phyloP scores from a whole-genome alignment of 345 rosid genomes.

The Eutrema yunnanense region DNA sequence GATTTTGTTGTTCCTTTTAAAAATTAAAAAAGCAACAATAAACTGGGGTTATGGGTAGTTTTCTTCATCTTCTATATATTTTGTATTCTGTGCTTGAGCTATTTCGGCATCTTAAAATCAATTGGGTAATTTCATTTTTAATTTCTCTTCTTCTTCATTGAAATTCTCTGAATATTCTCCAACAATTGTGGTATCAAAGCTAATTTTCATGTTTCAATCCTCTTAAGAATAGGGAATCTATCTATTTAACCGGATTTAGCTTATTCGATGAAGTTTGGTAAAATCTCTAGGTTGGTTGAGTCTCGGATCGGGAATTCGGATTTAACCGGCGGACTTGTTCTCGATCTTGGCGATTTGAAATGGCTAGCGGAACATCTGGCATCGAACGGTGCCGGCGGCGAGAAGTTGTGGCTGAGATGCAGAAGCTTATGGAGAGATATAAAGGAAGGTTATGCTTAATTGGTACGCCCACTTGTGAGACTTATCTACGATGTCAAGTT shows the following conservation, averaged over 20 bases:
- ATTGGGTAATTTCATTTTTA: too few relatives aligned
- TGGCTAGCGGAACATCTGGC: slow-evolving; percentile 73
- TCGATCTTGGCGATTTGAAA: slow-evolving; percentile 88
- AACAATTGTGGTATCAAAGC: too few relatives aligned
- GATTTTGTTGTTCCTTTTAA: too few relatives aligned
- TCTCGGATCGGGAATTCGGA: slow-evolving; percentile 36
- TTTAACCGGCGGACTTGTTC: slow-evolving; percentile 53
- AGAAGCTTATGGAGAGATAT: slow-evolving; percentile 46
- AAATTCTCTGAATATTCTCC: too few relatives aligned
- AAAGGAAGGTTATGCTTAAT: slow-evolving; percentile 62
- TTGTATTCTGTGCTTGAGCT: too few relatives aligned
- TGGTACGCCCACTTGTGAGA: slow-evolving; percentile 95
- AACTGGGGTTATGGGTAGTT: too few relatives aligned
- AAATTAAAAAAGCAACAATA: too few relatives aligned
- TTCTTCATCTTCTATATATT: too few relatives aligned
- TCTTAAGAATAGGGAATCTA: too few relatives aligned
- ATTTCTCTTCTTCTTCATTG: too few relatives aligned
- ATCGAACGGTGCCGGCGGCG: slow-evolving; percentile 31
- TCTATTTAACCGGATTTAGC: slow-evolving; percentile 23
- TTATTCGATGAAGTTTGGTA: slow-evolving; percentile 38
- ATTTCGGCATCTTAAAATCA: too few relatives aligned
- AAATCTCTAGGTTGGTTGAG: slow-evolving; percentile 53
- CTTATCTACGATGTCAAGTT: slow-evolving; percentile 86
- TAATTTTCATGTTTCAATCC: too few relatives aligned
- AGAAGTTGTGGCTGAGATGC: slow-evolving; percentile 57